Percentiles rank a stretch among this genome's conserved stretches.
phyloP scores from a whole-genome alignment of 169 alveolate genomes.

The Plasmodium blacklocki region DNA sequence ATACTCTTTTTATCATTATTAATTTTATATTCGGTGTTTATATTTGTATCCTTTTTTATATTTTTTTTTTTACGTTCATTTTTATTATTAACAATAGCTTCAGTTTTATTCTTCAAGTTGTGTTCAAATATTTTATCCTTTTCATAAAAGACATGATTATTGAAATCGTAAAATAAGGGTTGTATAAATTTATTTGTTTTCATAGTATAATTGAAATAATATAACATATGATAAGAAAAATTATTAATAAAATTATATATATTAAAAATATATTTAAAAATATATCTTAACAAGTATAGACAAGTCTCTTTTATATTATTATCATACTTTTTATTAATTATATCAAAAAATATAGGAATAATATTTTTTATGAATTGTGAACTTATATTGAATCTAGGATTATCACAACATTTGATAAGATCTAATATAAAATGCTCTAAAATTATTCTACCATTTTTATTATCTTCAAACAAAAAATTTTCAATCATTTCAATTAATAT shows the following conservation, averaged over 20 bases:
- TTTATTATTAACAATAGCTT: too few relatives aligned
- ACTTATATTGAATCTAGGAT: slow-evolving; percentile 66
- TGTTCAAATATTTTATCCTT: neutral
- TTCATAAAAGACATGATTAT: neutral
- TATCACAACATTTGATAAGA: slow-evolving; percentile 70
- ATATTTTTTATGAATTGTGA: slow-evolving; percentile 43
- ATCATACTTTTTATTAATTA: slow-evolving; percentile 57
- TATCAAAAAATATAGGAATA: slow-evolving; percentile 37
- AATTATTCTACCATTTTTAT: slow-evolving; percentile 50
- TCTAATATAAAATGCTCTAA: slow-evolving; percentile 42
- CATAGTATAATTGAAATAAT: slow-evolving; percentile 27
- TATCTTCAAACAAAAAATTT: slow-evolving; percentile 40
- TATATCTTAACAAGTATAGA: slow-evolving; percentile 39
- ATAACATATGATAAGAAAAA: slow-evolving; percentile 42
- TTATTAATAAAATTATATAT: slow-evolving; percentile 45
- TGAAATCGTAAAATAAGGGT: slow-evolving; percentile 21
- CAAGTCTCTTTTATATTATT: slow-evolving; percentile 52
- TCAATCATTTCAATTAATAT: slow-evolving; percentile 65
- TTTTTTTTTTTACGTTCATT: neutral
- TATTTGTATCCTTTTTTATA: too few relatives aligned
- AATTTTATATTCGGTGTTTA: too few relatives aligned
- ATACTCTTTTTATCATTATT: too few relatives aligned
- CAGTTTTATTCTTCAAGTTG: neutral
- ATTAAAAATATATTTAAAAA: slow-evolving; percentile 55
- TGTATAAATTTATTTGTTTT: slow-evolving; percentile 33